These are phyloP conservation scores for Leccinum barrowsii DNA, from an alignment of 768 basidiomycete species.

Conservation along the genomic window DNA sequence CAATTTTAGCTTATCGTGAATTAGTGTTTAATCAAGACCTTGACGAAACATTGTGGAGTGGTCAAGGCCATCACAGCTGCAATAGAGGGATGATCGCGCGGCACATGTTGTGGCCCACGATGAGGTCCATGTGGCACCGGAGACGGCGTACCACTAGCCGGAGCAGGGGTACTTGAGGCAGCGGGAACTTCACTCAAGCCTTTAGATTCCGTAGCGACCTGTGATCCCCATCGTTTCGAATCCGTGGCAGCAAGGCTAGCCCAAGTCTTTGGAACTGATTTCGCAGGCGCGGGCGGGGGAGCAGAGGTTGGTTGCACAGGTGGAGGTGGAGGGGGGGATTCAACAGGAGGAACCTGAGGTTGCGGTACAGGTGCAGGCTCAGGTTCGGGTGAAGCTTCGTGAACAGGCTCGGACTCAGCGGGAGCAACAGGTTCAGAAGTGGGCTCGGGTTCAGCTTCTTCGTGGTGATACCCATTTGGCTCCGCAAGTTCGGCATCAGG, in stretches of 20 bases:
- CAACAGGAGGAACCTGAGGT: slow-evolving; percentile 5
- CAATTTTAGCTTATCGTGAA: not conserved
- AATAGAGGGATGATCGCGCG: slow-evolving; percentile 42
- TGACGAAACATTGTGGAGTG: slow-evolving; percentile 87
- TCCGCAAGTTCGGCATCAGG: slow-evolving; percentile 42
- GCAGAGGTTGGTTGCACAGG: slow-evolving; percentile 30
- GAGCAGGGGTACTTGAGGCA: slow-evolving; percentile 36
- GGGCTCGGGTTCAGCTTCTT: slow-evolving; percentile 33
- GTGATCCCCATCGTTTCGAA: slow-evolving; percentile 79
- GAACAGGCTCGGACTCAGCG: slow-evolving; percentile 23
- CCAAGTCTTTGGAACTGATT: slow-evolving; percentile 75
- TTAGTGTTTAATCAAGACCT: slow-evolving; percentile 46
- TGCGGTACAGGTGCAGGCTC: slow-evolving; percentile 23
- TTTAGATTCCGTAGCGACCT: slow-evolving; percentile 73
- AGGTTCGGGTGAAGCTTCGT: slow-evolving; percentile 26
- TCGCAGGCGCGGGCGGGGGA: slow-evolving; percentile 32
- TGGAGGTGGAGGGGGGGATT: slow-evolving; percentile 30
- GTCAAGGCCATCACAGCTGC: slow-evolving; percentile 60
- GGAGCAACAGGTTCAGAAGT: slow-evolving; percentile 25
- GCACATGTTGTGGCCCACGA: slow-evolving; percentile 34
- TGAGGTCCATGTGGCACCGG: slow-evolving; percentile 32
- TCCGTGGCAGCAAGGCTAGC: slow-evolving; percentile 87
- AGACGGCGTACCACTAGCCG: slow-evolving; percentile 38
- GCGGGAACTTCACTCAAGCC: slow-evolving; percentile 67
- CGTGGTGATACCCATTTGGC: slow-evolving; percentile 38